Evolutionary conservation across 768 basidiomycete genomes (phyloP), one percentile per base, ranked within the genome.

Genomic region (Boletus reticuloceps): DNA sequence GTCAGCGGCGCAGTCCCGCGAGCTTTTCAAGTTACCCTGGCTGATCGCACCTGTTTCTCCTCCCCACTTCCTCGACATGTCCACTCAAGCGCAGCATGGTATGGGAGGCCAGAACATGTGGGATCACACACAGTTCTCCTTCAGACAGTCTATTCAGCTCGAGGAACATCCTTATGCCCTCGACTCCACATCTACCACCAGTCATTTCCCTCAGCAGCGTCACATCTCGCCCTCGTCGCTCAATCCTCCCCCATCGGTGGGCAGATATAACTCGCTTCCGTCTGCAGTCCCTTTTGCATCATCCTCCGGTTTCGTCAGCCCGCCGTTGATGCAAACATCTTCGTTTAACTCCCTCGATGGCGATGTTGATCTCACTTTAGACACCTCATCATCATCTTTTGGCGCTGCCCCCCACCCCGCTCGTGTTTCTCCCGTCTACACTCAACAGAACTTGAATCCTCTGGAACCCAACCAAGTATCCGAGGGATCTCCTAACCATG

Each of bases 121-220:
- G 71, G 55, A 61, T 39, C 59, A 60, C 3, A 25, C 45, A 0
- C 60, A 59, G 11, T 64, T 56, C 49, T 3, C 54, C 3, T 44
- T 64, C 47, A 59, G 47, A 12, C 64, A 56, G 4, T 47, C 65
- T 11, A 58, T 64, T 10, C 65, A 71, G 25, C 71, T 72, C 44
- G 69, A 72, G 22, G 69, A 72, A 22, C 54, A 55, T 3, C 43
- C 60, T 1, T 65, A 60, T 48, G 16, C 65, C 19, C 37, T 71
- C 16, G 57, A 69, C 5, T 1, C 57, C 27, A 32, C 58, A 4
- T 13, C 53, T 7, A 29, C 16, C 31, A 12, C 44, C 29, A 61
- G 27, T n/a, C 50, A 9, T 9, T 48, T 49, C 11, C 36, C 47
- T 11, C 71, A 61, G 5, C 64, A 59, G 16, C 53, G 16, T 16